Percentiles rank a stretch among this genome's conserved stretches.
Conservation (phyloP, 805 yeast species). For the Sugiyamaella chiloensis region DNA sequence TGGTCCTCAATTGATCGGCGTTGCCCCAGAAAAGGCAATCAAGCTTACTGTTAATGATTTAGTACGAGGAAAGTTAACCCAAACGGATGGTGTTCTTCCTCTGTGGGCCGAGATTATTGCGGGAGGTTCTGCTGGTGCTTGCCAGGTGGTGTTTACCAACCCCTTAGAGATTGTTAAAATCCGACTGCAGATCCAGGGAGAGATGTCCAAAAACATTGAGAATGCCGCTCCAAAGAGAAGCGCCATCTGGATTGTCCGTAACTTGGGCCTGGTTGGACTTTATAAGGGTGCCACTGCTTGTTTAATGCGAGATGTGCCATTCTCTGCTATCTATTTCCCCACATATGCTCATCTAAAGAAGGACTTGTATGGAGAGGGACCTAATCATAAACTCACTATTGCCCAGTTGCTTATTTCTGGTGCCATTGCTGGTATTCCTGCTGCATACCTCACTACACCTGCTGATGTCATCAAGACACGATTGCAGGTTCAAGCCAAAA, state of each 20-base stretch:
- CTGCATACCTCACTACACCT: constrained; percentile 95
- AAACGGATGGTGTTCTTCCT: constrained; percentile 44
- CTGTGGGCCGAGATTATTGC: constrained; percentile 70
- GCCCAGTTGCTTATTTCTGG: constrained; percentile 86
- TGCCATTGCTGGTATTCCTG: constrained; percentile 96
- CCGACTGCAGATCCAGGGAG: constrained; percentile 92
- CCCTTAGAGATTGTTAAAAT: constrained; percentile 95
- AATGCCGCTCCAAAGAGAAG: constrained; percentile 43
- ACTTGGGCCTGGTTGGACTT: constrained; percentile 78
- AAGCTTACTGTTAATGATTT: constrained; percentile 91
- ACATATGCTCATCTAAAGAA: constrained; percentile 91
- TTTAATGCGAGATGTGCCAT: constrained; percentile 90
- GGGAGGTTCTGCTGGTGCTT: constrained; percentile 93
- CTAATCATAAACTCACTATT: constrained; percentile 64
- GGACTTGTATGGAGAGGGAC: constrained; percentile 78
- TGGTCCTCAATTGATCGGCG: constrained; percentile 92
- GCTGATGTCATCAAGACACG: constrained; percentile 96
- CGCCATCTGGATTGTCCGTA: constrained; percentile 70
- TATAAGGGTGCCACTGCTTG: constrained; percentile 93
- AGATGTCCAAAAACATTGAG: constrained; percentile 40
- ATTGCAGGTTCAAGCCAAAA: constrained; percentile 76
- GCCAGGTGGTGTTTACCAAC: constrained; percentile 94
- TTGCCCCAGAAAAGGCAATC: constrained; percentile 97
- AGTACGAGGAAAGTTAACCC: constrained; percentile 70
- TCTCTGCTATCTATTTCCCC: constrained; percentile 95